Evolutionary conservation across 495 filamentous ascomycete species (phyloP).

Genomic region (Bombardia bombarda): DNA sequence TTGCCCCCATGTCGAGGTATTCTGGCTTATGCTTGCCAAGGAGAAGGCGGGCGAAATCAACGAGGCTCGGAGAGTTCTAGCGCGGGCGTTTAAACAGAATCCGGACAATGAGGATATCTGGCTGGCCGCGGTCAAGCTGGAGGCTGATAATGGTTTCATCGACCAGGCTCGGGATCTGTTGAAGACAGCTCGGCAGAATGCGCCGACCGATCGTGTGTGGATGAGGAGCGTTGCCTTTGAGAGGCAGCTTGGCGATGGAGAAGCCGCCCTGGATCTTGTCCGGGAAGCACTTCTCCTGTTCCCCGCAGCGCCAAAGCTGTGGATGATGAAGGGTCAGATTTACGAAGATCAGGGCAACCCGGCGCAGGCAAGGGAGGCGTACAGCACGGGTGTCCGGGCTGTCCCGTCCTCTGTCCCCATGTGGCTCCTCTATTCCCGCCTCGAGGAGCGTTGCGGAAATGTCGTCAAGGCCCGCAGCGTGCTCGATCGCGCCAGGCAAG

Average conservation of each 20-base stretch:
- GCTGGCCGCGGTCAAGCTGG: constrained; percentile 89
- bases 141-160: constrained; percentile 75
- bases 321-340: constrained; percentile 98
- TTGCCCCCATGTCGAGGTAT: constrained; percentile 77
- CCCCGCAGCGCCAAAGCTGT: constrained; percentile 78
- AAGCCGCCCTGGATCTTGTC: constrained; percentile 77
- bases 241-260: constrained; percentile 67
- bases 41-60: constrained; percentile 82
- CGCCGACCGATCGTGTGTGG: constrained; percentile 93
- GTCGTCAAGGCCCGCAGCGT: constrained; percentile 87
- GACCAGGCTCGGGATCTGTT: constrained; percentile 77
- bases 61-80: constrained; percentile 75
- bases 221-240: constrained; percentile 92
- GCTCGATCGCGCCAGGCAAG: constrained; percentile 81
- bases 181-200: constrained; percentile 69
- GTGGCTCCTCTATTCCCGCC: constrained; percentile 77
- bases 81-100: constrained; percentile 82
- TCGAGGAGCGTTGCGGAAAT: constrained; percentile 79
- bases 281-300: constrained; percentile 83
- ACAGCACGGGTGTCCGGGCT: constrained; percentile 78
- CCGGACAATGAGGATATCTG: constrained; percentile 96
- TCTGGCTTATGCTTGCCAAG: constrained; percentile 93
- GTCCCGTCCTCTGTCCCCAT: constrained; percentile 76
- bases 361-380: constrained; percentile 85
- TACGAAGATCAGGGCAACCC: constrained; percentile 73